Evolutionary conservation across 228 moss, liverwort and hornwort species (phyloP).

Genomic region (Sphagnum fallax): DNA sequence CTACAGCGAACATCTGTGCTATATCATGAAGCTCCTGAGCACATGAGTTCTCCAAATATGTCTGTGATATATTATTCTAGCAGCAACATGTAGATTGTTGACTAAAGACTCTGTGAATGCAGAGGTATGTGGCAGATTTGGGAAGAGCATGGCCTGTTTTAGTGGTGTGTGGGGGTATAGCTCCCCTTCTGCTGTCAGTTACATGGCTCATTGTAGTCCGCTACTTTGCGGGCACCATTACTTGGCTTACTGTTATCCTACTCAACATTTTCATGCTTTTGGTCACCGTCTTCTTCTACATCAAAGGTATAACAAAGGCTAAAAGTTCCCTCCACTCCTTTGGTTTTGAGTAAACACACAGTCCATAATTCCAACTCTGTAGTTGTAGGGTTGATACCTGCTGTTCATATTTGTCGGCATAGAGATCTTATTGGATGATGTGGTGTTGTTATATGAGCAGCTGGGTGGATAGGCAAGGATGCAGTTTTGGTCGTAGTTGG

Average conservation of each 20-base stretch:
- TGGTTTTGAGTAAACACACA: too few relatives aligned
- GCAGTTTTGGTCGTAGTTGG: conserved; percentile 70
- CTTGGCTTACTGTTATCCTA: conserved; percentile 66
- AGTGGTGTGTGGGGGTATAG: conserved; percentile 80
- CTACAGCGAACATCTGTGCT: too few relatives aligned
- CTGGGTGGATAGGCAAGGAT: conserved; percentile 92
- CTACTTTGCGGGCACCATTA: conserved; percentile 67
- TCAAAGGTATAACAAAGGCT: conserved; percentile 50
- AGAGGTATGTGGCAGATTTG: conserved; percentile 92
- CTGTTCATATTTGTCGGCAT: too few relatives aligned
- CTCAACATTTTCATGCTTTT: conserved; percentile 57
- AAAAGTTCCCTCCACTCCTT: too few relatives aligned
- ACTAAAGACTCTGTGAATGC: conserved; percentile 13
- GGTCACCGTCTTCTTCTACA: conserved; percentile 79
- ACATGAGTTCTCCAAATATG: too few relatives aligned
- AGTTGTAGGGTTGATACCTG: too few relatives aligned
- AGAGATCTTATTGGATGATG: too few relatives aligned
- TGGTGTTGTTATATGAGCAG: conserved; percentile 24
- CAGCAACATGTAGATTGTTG: too few relatives aligned
- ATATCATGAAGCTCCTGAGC: too few relatives aligned
- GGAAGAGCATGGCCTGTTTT: conserved; percentile 92
- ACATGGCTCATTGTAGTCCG: conserved; percentile 64
- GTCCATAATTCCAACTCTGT: too few relatives aligned
- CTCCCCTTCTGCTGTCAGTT: conserved; percentile 63
- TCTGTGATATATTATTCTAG: too few relatives aligned